Evolutionary conservation across 768 basidiomycete species (phyloP).

Genomic region (Tricholoma hemisulphureum): DNA sequence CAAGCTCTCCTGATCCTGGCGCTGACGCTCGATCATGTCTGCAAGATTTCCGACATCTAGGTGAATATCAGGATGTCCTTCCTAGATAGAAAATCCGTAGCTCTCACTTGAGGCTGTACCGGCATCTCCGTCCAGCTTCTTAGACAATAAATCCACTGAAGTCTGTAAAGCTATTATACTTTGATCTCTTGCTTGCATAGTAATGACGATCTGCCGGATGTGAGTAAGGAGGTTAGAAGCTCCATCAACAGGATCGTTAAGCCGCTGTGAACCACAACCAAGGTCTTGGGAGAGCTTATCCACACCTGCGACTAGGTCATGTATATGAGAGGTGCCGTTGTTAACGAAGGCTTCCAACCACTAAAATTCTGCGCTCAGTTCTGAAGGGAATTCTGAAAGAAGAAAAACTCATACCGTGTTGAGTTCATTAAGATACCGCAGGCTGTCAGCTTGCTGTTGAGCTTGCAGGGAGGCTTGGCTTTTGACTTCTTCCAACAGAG

Average conservation of each 20-base stretch:
- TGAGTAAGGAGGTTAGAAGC: constrained; percentile 31
- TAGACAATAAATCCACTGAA: constrained; percentile 38
- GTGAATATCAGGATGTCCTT: background rate
- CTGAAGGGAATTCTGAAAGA: background rate
- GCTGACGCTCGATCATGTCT: constrained; percentile 64
- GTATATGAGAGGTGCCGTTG: constrained; percentile 71
- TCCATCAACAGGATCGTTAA: constrained; percentile 9
- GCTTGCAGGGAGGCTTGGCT: constrained; percentile 46
- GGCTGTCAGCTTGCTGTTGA: constrained; percentile 72
- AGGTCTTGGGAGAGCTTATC: constrained; percentile 59
- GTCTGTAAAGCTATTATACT: constrained; percentile 37
- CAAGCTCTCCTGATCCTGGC: constrained; percentile 70
- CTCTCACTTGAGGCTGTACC: constrained; percentile 17
- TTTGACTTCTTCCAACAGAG: constrained; percentile 47
- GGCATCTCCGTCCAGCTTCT: constrained; percentile 25
- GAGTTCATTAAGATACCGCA: constrained; percentile 76
- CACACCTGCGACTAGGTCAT: constrained; percentile 56
- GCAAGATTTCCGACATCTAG: constrained; percentile 34
- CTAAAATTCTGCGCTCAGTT: constrained; percentile 30
- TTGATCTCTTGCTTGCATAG: constrained; percentile 35
- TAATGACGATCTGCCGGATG: constrained; percentile 35
- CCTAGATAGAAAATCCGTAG: background rate
- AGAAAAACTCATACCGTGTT: constrained; percentile 49
- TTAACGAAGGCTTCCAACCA: constrained; percentile 86
- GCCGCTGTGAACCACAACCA: constrained; percentile 26